Conservation (phyloP, 2,329 filamentous ascomycete species). For the Hymenoscyphus scutula region DNA sequence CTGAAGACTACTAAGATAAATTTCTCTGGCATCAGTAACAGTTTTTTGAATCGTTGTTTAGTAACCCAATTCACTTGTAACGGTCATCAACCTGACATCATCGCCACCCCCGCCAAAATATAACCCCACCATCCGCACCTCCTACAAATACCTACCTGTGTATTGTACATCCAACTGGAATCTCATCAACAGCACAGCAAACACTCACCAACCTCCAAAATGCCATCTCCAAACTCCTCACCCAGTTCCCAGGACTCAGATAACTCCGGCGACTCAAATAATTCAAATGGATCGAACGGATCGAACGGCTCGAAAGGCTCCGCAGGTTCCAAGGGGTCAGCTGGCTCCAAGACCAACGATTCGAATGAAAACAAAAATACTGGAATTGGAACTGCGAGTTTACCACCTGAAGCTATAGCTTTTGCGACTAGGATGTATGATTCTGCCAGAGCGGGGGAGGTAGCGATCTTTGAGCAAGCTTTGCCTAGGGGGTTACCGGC, state of each 20-base stretch:
- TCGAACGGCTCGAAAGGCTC: neutral
- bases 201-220: neutral
- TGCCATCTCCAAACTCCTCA: neutral
- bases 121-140: neutral
- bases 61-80: neutral
- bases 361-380: neutral
- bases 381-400: neutral
- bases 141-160: too few relatives aligned
- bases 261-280: neutral
- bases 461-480: slow-evolving; percentile 59
- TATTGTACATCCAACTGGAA: too few relatives aligned
- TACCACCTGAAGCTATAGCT: slow-evolving; percentile 61
- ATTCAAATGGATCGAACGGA: neutral
- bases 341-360: neutral
- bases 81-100: neutral
- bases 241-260: neutral
- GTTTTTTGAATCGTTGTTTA: neutral
- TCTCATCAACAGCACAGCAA: neutral
- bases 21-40: too few relatives aligned
- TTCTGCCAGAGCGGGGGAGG: slow-evolving; percentile 59
- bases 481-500: slow-evolving; percentile 63
- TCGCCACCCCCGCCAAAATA: slow-evolving; percentile 1
- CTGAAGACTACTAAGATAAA: too few relatives aligned
- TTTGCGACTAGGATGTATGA: slow-evolving; percentile 67
- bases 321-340: neutral